Percentiles rank a stretch among this genome's conserved stretches.
phyloP scores from a whole-genome alignment of 2,329 filamentous ascomycete species.

The Stagonosporopsis chrysanthemi region DNA sequence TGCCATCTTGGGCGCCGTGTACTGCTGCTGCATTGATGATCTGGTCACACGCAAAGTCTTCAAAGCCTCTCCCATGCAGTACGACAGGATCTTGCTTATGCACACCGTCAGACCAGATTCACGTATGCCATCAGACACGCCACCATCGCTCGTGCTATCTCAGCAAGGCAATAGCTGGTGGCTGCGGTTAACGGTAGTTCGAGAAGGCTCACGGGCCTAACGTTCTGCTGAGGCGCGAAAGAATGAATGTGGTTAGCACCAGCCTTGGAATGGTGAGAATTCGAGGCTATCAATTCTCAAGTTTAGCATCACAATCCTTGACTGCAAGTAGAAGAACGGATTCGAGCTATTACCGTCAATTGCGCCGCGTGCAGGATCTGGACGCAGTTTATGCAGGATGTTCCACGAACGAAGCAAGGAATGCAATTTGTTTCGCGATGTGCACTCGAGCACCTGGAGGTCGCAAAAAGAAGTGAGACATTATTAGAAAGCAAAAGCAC shows the following conservation, averaged over 20 bases:
- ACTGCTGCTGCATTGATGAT: slow-evolving; percentile 11
- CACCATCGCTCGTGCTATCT: slow-evolving; percentile 3
- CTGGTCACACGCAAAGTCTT: slow-evolving; percentile 6
- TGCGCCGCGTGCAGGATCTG: slow-evolving; percentile 5
- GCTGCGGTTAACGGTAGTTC: slow-evolving; percentile 6
- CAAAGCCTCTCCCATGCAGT: slow-evolving; percentile 13
- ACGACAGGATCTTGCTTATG: slow-evolving; percentile 16
- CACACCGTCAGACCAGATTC: neutral
- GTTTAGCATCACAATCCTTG: neutral
- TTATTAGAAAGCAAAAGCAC: slow-evolving; percentile 15
- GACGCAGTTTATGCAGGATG: slow-evolving; percentile 12
- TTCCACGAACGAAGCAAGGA: slow-evolving; percentile 18
- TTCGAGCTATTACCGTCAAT: slow-evolving; percentile 3
- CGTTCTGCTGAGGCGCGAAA: slow-evolving; percentile 8
- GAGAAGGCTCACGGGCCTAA: slow-evolving; percentile 12
- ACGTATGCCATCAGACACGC: neutral
- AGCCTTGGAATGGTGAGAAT: neutral
- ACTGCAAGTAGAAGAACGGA: neutral
- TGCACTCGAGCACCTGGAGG: slow-evolving; percentile 6
- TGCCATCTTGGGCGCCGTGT: slow-evolving; percentile 11
- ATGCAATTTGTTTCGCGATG: slow-evolving; percentile 14
- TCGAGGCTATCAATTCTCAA: neutral
- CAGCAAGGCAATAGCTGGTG: slow-evolving; percentile 5
- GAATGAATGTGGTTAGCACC: neutral
- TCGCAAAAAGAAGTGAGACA: slow-evolving; percentile 17